phyloP scores from a whole-genome alignment of 352 stramenopile species.

The Pythium aristosporum region DNA sequence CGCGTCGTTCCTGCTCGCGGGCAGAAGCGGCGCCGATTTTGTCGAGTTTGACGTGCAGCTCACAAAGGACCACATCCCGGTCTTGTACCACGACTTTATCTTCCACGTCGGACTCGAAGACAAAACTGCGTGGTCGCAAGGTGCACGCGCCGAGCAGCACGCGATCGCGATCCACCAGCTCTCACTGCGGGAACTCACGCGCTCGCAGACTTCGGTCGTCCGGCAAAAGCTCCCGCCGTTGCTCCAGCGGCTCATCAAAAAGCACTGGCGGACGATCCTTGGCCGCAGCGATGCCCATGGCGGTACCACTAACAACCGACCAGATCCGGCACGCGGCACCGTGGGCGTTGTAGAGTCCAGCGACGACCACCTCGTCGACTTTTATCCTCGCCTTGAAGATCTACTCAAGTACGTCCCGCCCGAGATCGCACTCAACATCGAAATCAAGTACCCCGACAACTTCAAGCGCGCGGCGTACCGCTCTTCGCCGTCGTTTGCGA shows the following conservation, averaged over 20 bases:
- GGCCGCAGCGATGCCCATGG: constrained; percentile 8
- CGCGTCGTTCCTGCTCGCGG: constrained; percentile 69
- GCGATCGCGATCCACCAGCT: constrained; percentile 75
- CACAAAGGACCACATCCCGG: constrained; percentile 69
- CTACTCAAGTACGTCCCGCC: constrained; percentile 72
- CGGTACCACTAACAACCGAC: constrained; percentile 19
- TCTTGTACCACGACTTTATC: constrained; percentile 82
- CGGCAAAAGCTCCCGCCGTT: constrained; percentile 29
- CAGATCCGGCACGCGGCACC: constrained; percentile 6
- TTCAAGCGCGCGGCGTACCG: constrained; percentile 43
- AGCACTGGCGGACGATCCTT: constrained; percentile 62
- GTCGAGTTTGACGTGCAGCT: constrained; percentile 86
- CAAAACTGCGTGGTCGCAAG: constrained; percentile 39
- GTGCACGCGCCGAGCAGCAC: constrained; percentile 50
- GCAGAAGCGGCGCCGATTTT: constrained; percentile 67
- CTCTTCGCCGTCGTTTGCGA: constrained; percentile 50
- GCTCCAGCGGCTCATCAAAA: constrained; percentile 58
- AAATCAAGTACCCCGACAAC: constrained; percentile 81
- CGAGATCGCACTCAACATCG: constrained; percentile 73
- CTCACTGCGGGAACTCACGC: constrained; percentile 57
- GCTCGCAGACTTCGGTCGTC: constrained; percentile 43
- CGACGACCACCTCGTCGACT: constrained; percentile 63
- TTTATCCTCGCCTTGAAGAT: constrained; percentile 67
- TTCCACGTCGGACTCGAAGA: constrained; percentile 68
- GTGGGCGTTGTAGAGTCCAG: constrained; percentile 18